These are phyloP conservation scores for Diplodia intermedia DNA, from an alignment of 2,329 filamentous ascomycete species.

Conservation along the genomic window DNA sequence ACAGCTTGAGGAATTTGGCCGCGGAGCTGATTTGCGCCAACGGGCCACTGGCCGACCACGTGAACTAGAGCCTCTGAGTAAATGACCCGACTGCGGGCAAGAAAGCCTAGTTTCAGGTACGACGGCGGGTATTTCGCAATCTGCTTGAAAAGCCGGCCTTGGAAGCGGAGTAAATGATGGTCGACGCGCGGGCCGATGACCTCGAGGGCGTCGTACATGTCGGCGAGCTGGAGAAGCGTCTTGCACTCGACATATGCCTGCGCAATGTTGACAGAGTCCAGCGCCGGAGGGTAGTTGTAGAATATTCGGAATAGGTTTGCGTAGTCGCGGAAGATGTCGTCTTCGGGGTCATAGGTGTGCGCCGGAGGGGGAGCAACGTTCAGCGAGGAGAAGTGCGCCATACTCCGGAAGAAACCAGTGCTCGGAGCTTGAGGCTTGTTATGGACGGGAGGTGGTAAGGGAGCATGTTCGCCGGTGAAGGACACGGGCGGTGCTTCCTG, in stretches of 20 bases:
- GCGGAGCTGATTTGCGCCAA: slow-evolving; percentile 77
- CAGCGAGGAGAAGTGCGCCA: slow-evolving; percentile 75
- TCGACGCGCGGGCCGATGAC: slow-evolving; percentile 90
- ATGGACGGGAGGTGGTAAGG: slow-evolving; percentile 61
- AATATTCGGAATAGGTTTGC: slow-evolving; percentile 95
- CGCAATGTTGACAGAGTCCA: slow-evolving; percentile 88
- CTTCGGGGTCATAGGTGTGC: slow-evolving; percentile 63
- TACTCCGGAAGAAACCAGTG: slow-evolving; percentile 81
- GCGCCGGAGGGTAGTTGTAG: slow-evolving; percentile 85
- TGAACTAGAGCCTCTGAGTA: slow-evolving; percentile 85
- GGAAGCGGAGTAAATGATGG: slow-evolving; percentile 91
- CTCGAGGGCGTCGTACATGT: slow-evolving; percentile 89
- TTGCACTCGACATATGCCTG: slow-evolving; percentile 95
- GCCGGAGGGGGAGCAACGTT: slow-evolving; percentile 51
- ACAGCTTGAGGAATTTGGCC: slow-evolving; percentile 66
- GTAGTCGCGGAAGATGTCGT: slow-evolving; percentile 87
- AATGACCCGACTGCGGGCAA: slow-evolving; percentile 79
- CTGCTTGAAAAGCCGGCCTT: slow-evolving; percentile 90
- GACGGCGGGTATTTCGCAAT: slow-evolving; percentile 95
- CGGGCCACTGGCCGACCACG: slow-evolving; percentile 92
- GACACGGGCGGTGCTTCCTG: slow-evolving; percentile 23
- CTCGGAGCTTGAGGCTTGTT: slow-evolving; percentile 70
- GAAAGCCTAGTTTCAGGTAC: slow-evolving; percentile 87
- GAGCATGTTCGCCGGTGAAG: slow-evolving; percentile 41
- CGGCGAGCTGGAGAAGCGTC: slow-evolving; percentile 83